Evolutionary conservation across 2,329 filamentous ascomycete genomes (phyloP).

Genomic region (Venturia pyrina): DNA sequence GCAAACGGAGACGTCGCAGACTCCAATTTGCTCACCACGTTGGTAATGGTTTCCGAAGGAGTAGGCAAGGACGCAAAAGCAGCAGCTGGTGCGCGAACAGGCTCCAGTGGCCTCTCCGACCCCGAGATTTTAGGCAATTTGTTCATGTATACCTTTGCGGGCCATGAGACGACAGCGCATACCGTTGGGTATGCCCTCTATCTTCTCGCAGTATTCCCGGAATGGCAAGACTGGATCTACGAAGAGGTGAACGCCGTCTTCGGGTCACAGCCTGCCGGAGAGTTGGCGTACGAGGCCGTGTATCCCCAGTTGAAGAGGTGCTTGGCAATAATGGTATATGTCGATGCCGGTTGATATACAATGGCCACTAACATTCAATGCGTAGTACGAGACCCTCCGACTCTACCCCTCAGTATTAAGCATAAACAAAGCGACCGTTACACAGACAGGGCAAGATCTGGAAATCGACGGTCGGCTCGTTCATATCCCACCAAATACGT

Average conservation of each 20-base stretch:
- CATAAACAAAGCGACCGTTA: constrained; percentile 23
- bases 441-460: constrained; percentile 7
- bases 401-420: constrained; percentile 31
- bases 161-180: constrained; percentile 31
- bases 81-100: too few relatives aligned
- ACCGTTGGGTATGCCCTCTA: constrained; percentile 40
- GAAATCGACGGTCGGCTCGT: constrained; percentile 16
- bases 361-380: background rate
- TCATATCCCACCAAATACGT: constrained; percentile 24
- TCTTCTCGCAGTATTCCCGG: constrained; percentile 35
- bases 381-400: constrained; percentile 32
- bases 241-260: constrained; percentile 37
- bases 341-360: background rate
- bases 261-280: background rate
- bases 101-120: background rate
- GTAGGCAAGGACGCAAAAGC: too few relatives aligned
- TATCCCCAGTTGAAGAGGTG: constrained; percentile 36
- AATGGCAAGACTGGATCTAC: constrained; percentile 43
- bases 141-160: constrained; percentile 24
- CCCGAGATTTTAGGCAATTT: constrained; percentile 23
- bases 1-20: too few relatives aligned
- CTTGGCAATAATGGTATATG: constrained; percentile 38
- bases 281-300: constrained; percentile 31
- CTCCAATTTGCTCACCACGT: too few relatives aligned
- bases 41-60: too few relatives aligned